Percentiles rank a stretch among this genome's conserved stretches.
Conservation (phyloP, 106 monocot species). For the Dactylorhiza incarnata region DNA sequence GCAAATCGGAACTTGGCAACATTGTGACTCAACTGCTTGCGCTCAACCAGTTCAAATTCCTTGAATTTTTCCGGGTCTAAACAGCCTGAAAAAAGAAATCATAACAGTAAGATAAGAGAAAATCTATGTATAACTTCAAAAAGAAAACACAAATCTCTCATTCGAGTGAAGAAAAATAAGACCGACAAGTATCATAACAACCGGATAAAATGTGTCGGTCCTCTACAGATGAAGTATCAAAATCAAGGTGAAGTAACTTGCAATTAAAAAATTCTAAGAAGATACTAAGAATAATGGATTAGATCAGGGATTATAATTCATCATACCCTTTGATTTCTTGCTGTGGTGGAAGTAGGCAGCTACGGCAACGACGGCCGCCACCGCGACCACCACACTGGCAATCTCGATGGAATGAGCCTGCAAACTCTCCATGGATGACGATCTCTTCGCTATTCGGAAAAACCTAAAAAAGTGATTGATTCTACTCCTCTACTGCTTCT, state of each 20-base stretch:
- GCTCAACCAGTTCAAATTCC: conserved; percentile 82
- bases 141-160: not conserved
- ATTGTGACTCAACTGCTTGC: conserved; percentile 85
- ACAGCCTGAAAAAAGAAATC: conserved; percentile 30
- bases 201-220: not conserved
- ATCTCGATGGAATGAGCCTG: conserved; percentile 33
- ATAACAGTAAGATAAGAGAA: not conserved
- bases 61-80: conserved; percentile 92
- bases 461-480: not conserved
- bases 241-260: not conserved
- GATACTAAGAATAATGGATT: not conserved
- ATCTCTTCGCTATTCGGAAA: not conserved
- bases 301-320: not conserved
- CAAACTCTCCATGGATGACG: conserved; percentile 45
- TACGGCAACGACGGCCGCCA: conserved; percentile 48
- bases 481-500: not conserved
- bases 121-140: not conserved
- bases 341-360: conserved; percentile 47
- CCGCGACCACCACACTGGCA: conserved; percentile 56
- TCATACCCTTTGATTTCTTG: conserved; percentile 72
- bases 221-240: not conserved
- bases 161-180: too few relatives aligned
- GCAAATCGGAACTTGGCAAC: conserved; percentile 91
- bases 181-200: not conserved
- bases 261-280: too few relatives aligned